Base-by-base conservation (phyloP, 2,329 filamentous ascomycete species). In the Boeremia exigua region DNA sequence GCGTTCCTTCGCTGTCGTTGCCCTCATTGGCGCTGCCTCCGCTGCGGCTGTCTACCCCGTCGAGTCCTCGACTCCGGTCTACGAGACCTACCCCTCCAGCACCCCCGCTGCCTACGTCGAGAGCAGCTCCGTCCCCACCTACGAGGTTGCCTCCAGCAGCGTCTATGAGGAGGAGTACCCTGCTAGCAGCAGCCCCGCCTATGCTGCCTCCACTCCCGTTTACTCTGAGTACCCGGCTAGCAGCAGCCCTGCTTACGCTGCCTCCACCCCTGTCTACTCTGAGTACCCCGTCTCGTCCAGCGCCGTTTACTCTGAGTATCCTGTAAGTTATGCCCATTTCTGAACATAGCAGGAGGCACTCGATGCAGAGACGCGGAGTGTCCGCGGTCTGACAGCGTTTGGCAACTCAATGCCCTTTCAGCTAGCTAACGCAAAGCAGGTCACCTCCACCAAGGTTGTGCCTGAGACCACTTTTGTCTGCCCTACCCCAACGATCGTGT, bases 1-100 rank as follows among this genome's bases (percentile, higher is more conserved):
- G 75, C 69, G 69, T 59, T 76, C 71, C 67, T 70, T 72, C 63
- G 68, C 68, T 53, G 62, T 66, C 58, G 54, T 71, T 56, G 66
- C 72, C 60, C 28, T 30, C 42, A 36, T 50, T 15, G 17, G 38
- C 47, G 42, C 49, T 23, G 25, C 30, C 33, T 29, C 17, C 15
- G 42, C 49, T 23, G 32, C 28, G n/a, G 48, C 48, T 28, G 19
- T 45, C 40, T 52, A 52, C 42, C 33, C 42, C 12, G 29, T 23
- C 14, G 36, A 48, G 71, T 61, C 29, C 17, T 71, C 66, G 64
- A 58, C 64, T 51, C 58, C 60, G 43, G 58, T 55, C 55, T 57
- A 66, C 54, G 56, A 39, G 15, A 48, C 47, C 45, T 52, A 54
- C 44, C 36, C 34, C 19, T 33, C 28, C 40, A 44, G 28, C 40